Conservation (phyloP, 768 basidiomycete species). For the Tremella mesenterica region DNA sequence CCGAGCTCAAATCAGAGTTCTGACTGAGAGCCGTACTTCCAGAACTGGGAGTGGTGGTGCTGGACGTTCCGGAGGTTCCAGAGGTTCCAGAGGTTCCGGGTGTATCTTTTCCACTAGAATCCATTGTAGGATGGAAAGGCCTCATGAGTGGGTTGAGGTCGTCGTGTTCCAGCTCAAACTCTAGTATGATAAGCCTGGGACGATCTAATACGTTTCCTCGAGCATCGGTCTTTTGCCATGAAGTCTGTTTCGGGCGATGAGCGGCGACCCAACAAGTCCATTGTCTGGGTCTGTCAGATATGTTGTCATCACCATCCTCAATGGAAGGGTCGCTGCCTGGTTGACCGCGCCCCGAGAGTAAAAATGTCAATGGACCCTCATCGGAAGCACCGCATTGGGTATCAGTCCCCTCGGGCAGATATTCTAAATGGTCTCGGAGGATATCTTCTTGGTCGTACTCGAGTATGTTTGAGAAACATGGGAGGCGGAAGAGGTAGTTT, state of each 20-base stretch:
- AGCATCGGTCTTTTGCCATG: constrained; percentile 29
- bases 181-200: constrained; percentile 56
- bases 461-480: constrained; percentile 65
- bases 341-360: constrained; percentile 62
- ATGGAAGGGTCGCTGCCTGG: constrained; percentile 50
- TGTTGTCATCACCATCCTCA: constrained; percentile 44
- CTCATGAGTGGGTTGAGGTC: constrained; percentile 62
- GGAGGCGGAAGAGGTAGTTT: constrained; percentile 58
- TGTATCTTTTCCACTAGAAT: constrained; percentile 12
- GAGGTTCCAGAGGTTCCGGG: constrained; percentile 22
- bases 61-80: constrained; percentile 7
- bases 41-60: background rate
- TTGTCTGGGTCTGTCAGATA: constrained; percentile 23
- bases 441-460: constrained; percentile 58
- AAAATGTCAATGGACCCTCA: constrained; percentile 49
- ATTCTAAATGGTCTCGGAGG: constrained; percentile 67
- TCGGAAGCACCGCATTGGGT: constrained; percentile 47
- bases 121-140: constrained; percentile 29
- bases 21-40: background rate
- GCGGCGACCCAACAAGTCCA: constrained; percentile 45
- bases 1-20: constrained; percentile 3
- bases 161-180: constrained; percentile 71
- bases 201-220: constrained; percentile 51
- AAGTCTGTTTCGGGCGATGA: constrained; percentile 38
- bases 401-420: constrained; percentile 52